Evolutionary conservation across 257 asterid genomes (phyloP).

Genomic region (Ballota nigra): DNA sequence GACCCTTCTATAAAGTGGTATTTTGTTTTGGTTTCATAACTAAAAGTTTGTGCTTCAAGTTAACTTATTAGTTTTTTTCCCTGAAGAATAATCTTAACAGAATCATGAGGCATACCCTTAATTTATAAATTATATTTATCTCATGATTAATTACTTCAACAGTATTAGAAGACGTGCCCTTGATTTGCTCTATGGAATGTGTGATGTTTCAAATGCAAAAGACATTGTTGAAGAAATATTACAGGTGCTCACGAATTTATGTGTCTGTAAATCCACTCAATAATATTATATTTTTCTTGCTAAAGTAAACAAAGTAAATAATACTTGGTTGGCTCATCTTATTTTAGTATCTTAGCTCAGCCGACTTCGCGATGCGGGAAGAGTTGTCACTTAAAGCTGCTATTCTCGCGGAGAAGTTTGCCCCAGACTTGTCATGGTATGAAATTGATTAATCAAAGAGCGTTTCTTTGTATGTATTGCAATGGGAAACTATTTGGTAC

Average conservation of each 20-base stretch:
- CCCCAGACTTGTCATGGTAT: conserved; percentile 96
- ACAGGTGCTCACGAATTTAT: conserved; percentile 53
- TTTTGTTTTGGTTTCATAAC: conserved; percentile 1
- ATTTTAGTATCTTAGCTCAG: conserved; percentile 75
- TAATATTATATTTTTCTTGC: conserved; percentile 21
- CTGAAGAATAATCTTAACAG: conserved; percentile 1
- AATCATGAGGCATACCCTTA: conserved; percentile 6
- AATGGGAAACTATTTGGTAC: conserved; percentile 9
- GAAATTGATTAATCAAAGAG: conserved; percentile 14
- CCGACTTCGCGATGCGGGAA: conserved; percentile 64
- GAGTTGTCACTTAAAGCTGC: conserved; percentile 84
- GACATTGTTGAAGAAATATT: conserved; percentile 94
- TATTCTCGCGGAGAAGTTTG: conserved; percentile 93
- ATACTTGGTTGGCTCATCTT: conserved; percentile 26
- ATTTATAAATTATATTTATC: conserved; percentile 7
- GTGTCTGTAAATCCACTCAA: conserved; percentile 19
- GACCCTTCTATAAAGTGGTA: not conserved
- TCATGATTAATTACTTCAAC: conserved; percentile 30
- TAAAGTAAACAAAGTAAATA: conserved; percentile 14
- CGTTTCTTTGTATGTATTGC: conserved; percentile 11
- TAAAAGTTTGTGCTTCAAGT: not conserved
- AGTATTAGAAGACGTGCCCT: conserved; percentile 96
- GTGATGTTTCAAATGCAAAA: conserved; percentile 96
- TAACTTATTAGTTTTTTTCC: not conserved
- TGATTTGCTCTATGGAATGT: conserved; percentile 96